phyloP scores from a whole-genome alignment of 2,329 filamentous ascomycete species.

The Fusarium udum region DNA sequence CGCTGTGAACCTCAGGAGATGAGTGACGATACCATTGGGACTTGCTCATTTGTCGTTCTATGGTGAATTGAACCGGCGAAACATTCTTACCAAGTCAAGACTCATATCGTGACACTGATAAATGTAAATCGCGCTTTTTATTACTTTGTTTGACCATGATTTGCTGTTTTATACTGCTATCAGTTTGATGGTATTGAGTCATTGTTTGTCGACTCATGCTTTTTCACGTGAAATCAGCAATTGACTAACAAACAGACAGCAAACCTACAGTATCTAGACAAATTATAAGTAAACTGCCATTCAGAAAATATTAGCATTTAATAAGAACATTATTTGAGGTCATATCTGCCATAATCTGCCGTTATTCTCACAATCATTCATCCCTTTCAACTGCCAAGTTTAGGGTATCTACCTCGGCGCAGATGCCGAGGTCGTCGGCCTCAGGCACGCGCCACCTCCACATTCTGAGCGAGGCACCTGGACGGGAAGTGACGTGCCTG shows the following conservation, averaged over 20 bases:
- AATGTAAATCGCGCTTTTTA: fast-evolving
- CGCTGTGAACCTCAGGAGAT: neutral
- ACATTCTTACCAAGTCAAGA: fast-evolving
- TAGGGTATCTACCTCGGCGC: constrained; percentile 28
- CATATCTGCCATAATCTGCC: neutral
- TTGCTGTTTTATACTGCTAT: neutral
- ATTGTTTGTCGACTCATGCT: neutral
- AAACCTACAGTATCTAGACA: fast-evolving
- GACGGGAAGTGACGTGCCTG: constrained; percentile 33
- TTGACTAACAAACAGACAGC: neutral
- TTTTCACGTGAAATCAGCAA: neutral
- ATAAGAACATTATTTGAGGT: neutral
- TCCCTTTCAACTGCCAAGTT: constrained; percentile 2
- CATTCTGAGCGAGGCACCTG: constrained; percentile 7
- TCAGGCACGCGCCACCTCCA: constrained; percentile 40
- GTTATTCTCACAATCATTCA: neutral
- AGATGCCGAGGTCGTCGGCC: constrained; percentile 32
- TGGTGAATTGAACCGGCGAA: fast-evolving
- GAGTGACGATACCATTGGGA: neutral
- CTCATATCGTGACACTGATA: fast-evolving
- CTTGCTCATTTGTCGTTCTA: fast-evolving
- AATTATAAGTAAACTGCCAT: fast-evolving
- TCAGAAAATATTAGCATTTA: neutral
- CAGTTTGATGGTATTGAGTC: neutral
- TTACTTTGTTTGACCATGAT: too few species aligned